phyloP scores from a whole-genome alignment of 208 protist genomes.

The Kentomonas sorsogonicus region DNA sequence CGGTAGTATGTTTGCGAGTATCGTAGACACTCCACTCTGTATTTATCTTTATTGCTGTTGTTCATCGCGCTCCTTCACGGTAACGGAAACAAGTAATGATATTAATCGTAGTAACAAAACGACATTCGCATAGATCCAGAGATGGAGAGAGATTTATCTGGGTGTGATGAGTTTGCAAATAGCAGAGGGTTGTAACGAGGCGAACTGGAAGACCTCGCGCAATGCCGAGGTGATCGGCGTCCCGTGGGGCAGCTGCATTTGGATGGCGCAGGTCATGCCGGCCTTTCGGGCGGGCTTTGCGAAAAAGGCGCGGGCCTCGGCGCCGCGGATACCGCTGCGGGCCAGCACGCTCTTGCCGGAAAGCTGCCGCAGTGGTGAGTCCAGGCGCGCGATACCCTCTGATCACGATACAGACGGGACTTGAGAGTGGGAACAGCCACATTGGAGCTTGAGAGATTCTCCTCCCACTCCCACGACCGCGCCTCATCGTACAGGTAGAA shows the following conservation, averaged over 20 bases:
- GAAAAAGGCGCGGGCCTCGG: conserved; percentile 48
- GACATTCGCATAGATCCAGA: neutral
- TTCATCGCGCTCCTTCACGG: no score
- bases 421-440: no score
- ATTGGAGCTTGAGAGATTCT: no score
- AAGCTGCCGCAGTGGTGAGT: conserved; percentile 46
- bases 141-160: no score
- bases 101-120: neutral
- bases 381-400: conserved; percentile 65
- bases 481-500: conserved; percentile 67
- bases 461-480: conserved; percentile 73
- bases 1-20: no score
- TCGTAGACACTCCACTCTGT: no score
- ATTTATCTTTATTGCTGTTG: no score
- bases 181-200: conserved; percentile 55
- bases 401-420: conserved; percentile 48
- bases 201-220: conserved; percentile 68
- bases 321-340: conserved; percentile 55
- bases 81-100: no score
- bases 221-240: conserved; percentile 57
- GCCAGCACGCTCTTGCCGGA: conserved; percentile 53
- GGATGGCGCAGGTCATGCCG: conserved; percentile 66
- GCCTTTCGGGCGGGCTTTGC: conserved; percentile 61
- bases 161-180: conserved; percentile 60
- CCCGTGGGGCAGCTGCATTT: conserved; percentile 55